Base-by-base conservation (phyloP, 345 rosid genomes). In the Excoecaria cochinchinensis region DNA sequence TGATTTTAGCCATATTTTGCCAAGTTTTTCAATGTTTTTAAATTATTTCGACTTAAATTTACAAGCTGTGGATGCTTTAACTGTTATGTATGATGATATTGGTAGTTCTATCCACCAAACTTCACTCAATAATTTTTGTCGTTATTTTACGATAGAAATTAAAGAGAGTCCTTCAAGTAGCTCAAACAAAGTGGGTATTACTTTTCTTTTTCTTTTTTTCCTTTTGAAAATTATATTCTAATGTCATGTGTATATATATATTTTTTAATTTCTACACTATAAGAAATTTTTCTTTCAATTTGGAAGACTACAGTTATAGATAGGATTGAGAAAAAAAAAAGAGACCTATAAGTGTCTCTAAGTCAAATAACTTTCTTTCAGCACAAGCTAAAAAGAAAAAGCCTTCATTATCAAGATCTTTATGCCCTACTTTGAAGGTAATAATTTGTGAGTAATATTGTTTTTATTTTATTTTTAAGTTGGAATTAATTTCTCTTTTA, bases 401-500 rank as follows among this genome's bases (percentile, higher is more conserved):
- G 66, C 24, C 83, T 53, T n/a, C 51, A 13, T 36, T n/a, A n/a
- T n/a, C 85, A 61, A 25, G 24, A 44, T 36, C 73, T 36, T 76
- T 81, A 53, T 76, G 71, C 72, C 88, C 75, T 7, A 78, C 80
- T 53, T 55, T 79, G 66, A 84, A 84, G 84, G 86, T 83, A 48
- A 72, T 38, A 8, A 24, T 8, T 14, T 16, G 19, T 47, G 3
- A 24, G 56, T 47, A 60, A 42, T 13, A 58, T 14, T 16, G n/a
- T n/a, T n/a, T 5, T 36, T 8, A 42, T 42, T 42, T 42, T 39
- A 58, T 39, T 7, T 17, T 47, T 4, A 4, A 14, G 9, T 60
- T 52, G 8, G n/a, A 31, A 4, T 67, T 50, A n/a, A n/a, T n/a
- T n/a, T n/a, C n/a, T n/a, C n/a, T n/a, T 53, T n/a, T 38, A 5